Evolutionary conservation across 495 filamentous ascomycete genomes (phyloP).

Genomic region (Podospora pseudocomata): DNA sequence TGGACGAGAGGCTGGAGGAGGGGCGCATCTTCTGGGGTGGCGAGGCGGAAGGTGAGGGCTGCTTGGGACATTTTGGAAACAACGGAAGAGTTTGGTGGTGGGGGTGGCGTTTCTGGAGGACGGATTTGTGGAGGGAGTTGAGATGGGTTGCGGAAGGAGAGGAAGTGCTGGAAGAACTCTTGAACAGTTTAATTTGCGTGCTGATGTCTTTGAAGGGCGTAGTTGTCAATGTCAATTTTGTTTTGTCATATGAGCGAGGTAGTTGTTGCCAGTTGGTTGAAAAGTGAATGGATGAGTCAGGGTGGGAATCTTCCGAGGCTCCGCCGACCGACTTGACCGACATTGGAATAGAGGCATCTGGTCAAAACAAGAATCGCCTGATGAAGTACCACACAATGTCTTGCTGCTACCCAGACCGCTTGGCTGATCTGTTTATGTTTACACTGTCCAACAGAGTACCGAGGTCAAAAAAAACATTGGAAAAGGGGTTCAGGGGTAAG

Average conservation of each 20-base stretch:
- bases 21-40: conserved; percentile 5
- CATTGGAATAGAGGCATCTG: not conserved
- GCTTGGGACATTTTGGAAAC: not conserved
- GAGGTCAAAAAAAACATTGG: not conserved
- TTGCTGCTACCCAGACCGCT: not conserved
- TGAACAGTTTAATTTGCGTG: not conserved
- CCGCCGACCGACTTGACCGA: not conserved
- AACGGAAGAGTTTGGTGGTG: not conserved
- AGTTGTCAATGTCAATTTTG: not conserved
- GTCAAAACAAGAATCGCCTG: not conserved
- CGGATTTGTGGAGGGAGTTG: not conserved
- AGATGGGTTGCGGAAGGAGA: not conserved
- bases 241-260: not conserved
- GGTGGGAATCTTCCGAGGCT: not conserved
- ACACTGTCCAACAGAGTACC: not conserved
- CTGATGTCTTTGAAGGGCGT: not conserved
- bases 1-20: conserved; percentile 32
- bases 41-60: conserved; percentile 12
- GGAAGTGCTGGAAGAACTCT: not conserved
- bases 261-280: not conserved
- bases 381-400: not conserved
- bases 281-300: not conserved
- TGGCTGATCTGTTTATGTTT: not conserved
- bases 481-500: not conserved
- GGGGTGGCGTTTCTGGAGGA: not conserved